These are phyloP conservation scores for Inga oerstediana DNA, from an alignment of 306 rosid genomes.

Conservation along the genomic window DNA sequence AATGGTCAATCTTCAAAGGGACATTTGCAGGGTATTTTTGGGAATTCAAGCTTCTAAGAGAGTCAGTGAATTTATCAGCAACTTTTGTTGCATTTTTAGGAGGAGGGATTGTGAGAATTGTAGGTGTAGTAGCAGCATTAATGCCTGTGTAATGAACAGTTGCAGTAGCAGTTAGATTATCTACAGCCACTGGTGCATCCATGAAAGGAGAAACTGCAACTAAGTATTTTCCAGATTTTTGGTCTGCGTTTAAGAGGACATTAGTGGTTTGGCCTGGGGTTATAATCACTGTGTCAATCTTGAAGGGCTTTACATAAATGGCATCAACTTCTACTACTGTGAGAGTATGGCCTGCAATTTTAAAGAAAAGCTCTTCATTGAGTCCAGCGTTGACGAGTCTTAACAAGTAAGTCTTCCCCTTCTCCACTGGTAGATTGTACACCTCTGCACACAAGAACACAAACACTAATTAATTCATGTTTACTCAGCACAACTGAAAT, in stretches of 20 bases:
- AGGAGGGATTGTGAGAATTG: slow-evolving; percentile 59
- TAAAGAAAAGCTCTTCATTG: slow-evolving; percentile 87
- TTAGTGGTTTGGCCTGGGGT: slow-evolving; percentile 94
- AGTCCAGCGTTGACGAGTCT: slow-evolving; percentile 92
- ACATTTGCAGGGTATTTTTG: slow-evolving; percentile 57
- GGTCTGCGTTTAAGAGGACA: slow-evolving; percentile 57
- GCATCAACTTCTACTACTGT: slow-evolving; percentile 85
- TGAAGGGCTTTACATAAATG: slow-evolving; percentile 72
- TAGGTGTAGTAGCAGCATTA: slow-evolving; percentile 40
- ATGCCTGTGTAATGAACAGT: slow-evolving; percentile 64
- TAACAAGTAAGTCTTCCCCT: slow-evolving; percentile 64
- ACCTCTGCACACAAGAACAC: slow-evolving; percentile 48
- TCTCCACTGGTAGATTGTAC: slow-evolving; percentile 56
- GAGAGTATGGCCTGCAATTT: slow-evolving; percentile 71
- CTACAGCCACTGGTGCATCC: slow-evolving; percentile 67
- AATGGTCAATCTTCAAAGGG: slow-evolving; percentile 59
- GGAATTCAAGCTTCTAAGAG: slow-evolving; percentile 70
- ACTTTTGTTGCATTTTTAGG: slow-evolving; percentile 69
- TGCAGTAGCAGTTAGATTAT: slow-evolving; percentile 71
- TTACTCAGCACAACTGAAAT: no score
- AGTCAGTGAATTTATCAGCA: slow-evolving; percentile 48
- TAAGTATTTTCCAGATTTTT: slow-evolving; percentile 63
- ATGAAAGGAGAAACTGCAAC: slow-evolving; percentile 71
- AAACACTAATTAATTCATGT: neutral
- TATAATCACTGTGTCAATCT: slow-evolving; percentile 57